A percentile compares a stretch with the other conserved stretches of the same genome.
These are phyloP conservation scores for Amanita pseudoporphyria DNA, from an alignment of 768 basidiomycete genomes.

Conservation along the genomic window DNA sequence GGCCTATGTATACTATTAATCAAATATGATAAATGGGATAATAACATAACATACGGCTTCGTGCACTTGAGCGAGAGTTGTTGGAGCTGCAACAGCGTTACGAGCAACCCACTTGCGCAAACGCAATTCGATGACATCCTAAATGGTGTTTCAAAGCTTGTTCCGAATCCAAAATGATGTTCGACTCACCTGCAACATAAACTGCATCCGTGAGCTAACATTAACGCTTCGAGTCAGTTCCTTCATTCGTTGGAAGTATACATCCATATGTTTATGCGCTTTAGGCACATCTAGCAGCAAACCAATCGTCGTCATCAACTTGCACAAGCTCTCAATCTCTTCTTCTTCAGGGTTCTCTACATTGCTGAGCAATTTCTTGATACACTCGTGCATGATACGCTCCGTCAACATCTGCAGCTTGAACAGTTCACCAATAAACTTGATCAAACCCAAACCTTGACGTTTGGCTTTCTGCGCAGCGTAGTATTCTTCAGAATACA, in stretches of 20 bases:
- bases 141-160: conserved; percentile 7
- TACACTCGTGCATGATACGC: conserved; percentile 97
- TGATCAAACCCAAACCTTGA: conserved; percentile 92
- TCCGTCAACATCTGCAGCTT: conserved; percentile 98
- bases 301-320: conserved; percentile 85
- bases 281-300: conserved; percentile 70
- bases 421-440: conserved; percentile 97
- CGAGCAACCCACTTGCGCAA: conserved; percentile 74
- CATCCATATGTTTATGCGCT: conserved; percentile 79
- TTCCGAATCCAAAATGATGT: not conserved
- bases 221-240: conserved; percentile 66
- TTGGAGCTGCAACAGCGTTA: conserved; percentile 64
- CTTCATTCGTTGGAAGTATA: conserved; percentile 89
- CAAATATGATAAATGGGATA: not conserved
- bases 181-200: conserved; percentile 84
- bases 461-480: conserved; percentile 96
- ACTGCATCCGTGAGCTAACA: conserved; percentile 82
- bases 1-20: conserved; percentile 33
- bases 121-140: conserved; percentile 91
- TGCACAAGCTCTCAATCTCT: conserved; percentile 94
- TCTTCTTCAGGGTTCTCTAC: conserved; percentile 96
- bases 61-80: conserved; percentile 85
- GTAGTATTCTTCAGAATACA: conserved; percentile 95
- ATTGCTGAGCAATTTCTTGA: conserved; percentile 90
- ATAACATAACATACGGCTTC: conserved; percentile 50